Evolutionary conservation across 2,329 filamentous ascomycete species (phyloP), one percentile per base, ranked within the genome.

Genomic region (Aureobasidium namibiae): DNA sequence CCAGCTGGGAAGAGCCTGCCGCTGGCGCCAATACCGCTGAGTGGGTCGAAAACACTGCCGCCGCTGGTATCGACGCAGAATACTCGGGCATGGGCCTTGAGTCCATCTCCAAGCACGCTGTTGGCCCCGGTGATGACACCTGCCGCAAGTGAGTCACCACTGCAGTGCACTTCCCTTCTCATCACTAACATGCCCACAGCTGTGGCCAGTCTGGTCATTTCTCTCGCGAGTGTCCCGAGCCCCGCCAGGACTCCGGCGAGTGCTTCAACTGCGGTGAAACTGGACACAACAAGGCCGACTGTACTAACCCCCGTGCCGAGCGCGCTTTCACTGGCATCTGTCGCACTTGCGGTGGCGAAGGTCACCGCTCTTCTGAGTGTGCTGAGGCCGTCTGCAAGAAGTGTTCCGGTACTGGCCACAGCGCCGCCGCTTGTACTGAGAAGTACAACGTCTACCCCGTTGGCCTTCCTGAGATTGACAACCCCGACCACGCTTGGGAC

Each of bases 201-300:
- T 80, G 77, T 62, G 63, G 68, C 16, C 65, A 73, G 48, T 66
- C 68, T 3, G 74, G 73, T 1, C 78, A 80, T 67, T 78, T 77
- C 58, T 72, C 23, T 6, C 24, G 36, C 3, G 50, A 54, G 1
- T 54, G 50, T 11, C 10, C 38, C 53, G 74, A 77, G 59, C 76
- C 75, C 56, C 68, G 73, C 16, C 81, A 81, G 68, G 75, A 81
- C 68, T 74, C 68, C 14, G 74, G 78, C 23, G 75, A 74, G 45
- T 85, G 82, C 74, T 85, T 73, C 77, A 85, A 85, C 70, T 86
- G 83, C 63, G 80, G 81, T 56, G 71, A 84, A 64, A 65, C 73
- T 33, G 81, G 84, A 14, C 85, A 88, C 75, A 82, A 76, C 71
- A 86, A 84, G 71, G 72, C 77, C 1, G 84, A 87, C 8, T 87